Evolutionary conservation across 1,139 yeast species (phyloP).

Genomic region (Geotrichum bryndzae): DNA sequence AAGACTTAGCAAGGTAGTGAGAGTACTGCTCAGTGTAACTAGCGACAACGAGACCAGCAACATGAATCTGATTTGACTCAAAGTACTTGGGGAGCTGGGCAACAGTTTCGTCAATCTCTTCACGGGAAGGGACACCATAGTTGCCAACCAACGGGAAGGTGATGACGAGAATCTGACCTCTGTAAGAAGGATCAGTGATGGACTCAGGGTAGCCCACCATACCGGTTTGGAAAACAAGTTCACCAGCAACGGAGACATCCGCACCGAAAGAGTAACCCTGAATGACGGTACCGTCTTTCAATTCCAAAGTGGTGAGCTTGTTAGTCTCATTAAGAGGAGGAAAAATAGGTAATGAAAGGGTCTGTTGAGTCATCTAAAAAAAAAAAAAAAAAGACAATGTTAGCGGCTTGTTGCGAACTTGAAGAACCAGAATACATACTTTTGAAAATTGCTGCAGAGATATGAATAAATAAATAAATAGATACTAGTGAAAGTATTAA

Average conservation of each 20-base stretch:
- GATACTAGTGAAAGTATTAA: background rate
- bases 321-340: conserved; percentile 83
- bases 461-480: conserved; percentile 1
- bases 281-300: conserved; percentile 80
- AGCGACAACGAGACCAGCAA: conserved; percentile 96
- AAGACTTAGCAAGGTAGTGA: conserved; percentile 86
- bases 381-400: background rate
- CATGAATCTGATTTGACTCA: conserved; percentile 85
- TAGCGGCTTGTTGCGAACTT: background rate
- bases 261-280: conserved; percentile 99
- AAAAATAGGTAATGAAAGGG: conserved; percentile 54
- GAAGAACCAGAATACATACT: background rate
- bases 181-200: conserved; percentile 96
- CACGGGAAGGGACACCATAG: conserved; percentile 96
- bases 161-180: conserved; percentile 94
- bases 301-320: conserved; percentile 81
- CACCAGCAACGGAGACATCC: conserved; percentile 84
- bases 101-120: conserved; percentile 65
- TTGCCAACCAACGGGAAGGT: conserved; percentile 97
- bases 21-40: conserved; percentile 95
- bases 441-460: background rate
- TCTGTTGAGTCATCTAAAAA: background rate
- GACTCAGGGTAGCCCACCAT: conserved; percentile 99
- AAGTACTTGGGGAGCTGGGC: conserved; percentile 82
- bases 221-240: conserved; percentile 98